Evolutionary conservation across 2,329 filamentous ascomycete species (phyloP).

Genomic region (Corinectria fuckeliana): DNA sequence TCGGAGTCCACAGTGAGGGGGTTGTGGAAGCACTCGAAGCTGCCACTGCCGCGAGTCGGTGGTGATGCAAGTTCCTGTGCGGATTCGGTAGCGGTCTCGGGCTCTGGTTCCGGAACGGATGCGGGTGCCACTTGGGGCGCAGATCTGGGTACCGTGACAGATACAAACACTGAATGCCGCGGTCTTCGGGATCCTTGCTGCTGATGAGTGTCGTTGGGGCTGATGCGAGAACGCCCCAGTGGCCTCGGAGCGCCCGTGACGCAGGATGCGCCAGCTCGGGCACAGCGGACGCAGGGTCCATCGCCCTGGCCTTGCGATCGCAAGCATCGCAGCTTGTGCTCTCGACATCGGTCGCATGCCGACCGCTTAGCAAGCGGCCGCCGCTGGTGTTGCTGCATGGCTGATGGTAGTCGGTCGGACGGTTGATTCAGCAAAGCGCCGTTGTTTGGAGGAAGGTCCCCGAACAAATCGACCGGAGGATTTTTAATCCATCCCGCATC

Average conservation of each 20-base stretch:
- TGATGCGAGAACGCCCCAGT: slow-evolving; percentile 14
- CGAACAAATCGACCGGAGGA: not conserved
- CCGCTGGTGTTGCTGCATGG: not conserved
- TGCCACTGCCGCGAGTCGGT: not conserved
- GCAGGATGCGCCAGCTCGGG: slow-evolving; percentile 11
- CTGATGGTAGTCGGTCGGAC: not conserved
- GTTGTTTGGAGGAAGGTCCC: not conserved
- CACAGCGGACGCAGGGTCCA: slow-evolving; percentile 14
- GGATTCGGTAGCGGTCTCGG: not conserved
- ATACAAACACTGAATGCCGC: not conserved
- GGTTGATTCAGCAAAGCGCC: not conserved
- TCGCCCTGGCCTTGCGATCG: slow-evolving; percentile 9
- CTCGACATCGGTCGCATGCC: slow-evolving; percentile 20
- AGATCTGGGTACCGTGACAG: not conserved
- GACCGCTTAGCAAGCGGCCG: slow-evolving; percentile 10
- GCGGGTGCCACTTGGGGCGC: not conserved
- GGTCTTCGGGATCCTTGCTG: not conserved
- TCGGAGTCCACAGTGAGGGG: slow-evolving; percentile 1
- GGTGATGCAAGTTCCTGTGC: not conserved
- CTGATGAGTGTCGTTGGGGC: not conserved
- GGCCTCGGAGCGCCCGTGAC: slow-evolving; percentile 16
- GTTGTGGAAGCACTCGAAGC: slow-evolving; percentile 3
- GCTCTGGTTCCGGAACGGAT: not conserved
- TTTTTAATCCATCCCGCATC: not conserved
- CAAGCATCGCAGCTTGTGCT: slow-evolving; percentile 17